These are phyloP conservation scores for Leccinum imitatum DNA, from an alignment of 768 basidiomycete genomes.

Conservation along the genomic window DNA sequence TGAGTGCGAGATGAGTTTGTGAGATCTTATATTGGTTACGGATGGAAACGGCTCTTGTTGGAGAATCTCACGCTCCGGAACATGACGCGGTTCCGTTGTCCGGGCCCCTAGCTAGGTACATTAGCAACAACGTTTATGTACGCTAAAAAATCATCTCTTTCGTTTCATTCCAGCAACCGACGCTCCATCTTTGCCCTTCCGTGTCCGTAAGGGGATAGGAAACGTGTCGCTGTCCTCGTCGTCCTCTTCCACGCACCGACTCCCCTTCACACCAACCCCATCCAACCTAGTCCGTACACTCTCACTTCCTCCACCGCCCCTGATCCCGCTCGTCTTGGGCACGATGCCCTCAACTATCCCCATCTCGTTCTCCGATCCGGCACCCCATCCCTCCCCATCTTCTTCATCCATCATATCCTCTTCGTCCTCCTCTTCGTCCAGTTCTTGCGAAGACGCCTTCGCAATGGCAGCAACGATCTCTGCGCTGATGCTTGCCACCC, in stretches of 20 bases:
- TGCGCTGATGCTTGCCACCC: slow-evolving; percentile 75
- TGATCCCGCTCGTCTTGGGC: slow-evolving; percentile 63
- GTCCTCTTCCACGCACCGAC: slow-evolving; percentile 46
- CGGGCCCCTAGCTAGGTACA: slow-evolving; percentile 7
- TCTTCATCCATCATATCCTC: slow-evolving; percentile 40
- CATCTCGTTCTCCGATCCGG: slow-evolving; percentile 51
- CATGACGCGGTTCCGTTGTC: slow-evolving; percentile 5
- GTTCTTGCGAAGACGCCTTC: slow-evolving; percentile 63
- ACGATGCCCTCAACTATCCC: slow-evolving; percentile 50
- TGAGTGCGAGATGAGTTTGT: neutral
- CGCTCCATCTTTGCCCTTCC: slow-evolving; percentile 58
- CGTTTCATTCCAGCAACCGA: slow-evolving; percentile 55
- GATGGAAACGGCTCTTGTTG: slow-evolving; percentile 20
- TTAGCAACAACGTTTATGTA: slow-evolving; percentile 12
- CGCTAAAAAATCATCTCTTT: slow-evolving; percentile 47
- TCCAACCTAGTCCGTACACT: slow-evolving; percentile 17
- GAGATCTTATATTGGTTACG: slow-evolving; percentile 13
- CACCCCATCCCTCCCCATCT: slow-evolving; percentile 42
- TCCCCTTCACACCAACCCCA: slow-evolving; percentile 16
- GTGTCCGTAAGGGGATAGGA: slow-evolving; percentile 66
- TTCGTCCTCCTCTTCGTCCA: slow-evolving; percentile 54
- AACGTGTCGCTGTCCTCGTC: slow-evolving; percentile 73
- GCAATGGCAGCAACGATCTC: slow-evolving; percentile 81
- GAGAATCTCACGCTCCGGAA: slow-evolving; percentile 30
- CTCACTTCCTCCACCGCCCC: slow-evolving; percentile 37